Evolutionary conservation across 2,329 filamentous ascomycete species (phyloP).

Genomic region (Fusarium hostae): DNA sequence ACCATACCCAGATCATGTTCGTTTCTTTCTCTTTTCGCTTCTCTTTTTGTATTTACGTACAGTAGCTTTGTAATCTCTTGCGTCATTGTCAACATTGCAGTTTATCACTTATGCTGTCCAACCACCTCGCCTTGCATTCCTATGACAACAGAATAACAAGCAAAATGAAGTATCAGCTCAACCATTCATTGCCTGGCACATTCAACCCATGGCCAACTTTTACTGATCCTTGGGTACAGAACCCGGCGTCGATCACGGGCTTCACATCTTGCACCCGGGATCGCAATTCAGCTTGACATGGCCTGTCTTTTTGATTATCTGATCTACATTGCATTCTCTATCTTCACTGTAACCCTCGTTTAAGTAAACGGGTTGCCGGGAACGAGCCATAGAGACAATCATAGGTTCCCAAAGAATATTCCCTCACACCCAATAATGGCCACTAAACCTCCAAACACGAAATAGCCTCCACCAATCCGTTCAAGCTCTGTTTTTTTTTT

Average conservation of each 20-base stretch:
- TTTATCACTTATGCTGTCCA: neutral
- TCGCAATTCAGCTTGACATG: neutral
- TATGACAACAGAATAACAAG: neutral
- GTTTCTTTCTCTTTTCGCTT: neutral
- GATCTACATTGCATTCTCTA: slow-evolving; percentile 9
- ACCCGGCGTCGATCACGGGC: neutral
- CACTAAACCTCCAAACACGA: neutral
- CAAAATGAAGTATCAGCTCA: neutral
- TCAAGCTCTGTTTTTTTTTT: slow-evolving; percentile 19
- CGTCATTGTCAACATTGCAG: slow-evolving; percentile 11
- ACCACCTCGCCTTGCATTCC: slow-evolving; percentile 10
- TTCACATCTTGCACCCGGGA: neutral
- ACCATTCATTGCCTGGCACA: neutral
- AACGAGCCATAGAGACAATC: neutral
- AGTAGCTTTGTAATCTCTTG: neutral
- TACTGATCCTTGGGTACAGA: neutral
- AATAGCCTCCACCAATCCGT: neutral
- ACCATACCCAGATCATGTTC: neutral
- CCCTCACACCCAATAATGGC: neutral
- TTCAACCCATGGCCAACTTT: neutral
- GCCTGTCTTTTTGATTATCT: neutral
- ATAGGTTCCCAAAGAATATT: neutral
- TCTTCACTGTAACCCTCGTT: neutral
- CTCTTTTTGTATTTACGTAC: slow-evolving; percentile 2
- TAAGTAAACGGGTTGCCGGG: neutral